These are phyloP conservation scores for Gynochthodes officinalis DNA, from an alignment of 257 asterid genomes.

Conservation along the genomic window DNA sequence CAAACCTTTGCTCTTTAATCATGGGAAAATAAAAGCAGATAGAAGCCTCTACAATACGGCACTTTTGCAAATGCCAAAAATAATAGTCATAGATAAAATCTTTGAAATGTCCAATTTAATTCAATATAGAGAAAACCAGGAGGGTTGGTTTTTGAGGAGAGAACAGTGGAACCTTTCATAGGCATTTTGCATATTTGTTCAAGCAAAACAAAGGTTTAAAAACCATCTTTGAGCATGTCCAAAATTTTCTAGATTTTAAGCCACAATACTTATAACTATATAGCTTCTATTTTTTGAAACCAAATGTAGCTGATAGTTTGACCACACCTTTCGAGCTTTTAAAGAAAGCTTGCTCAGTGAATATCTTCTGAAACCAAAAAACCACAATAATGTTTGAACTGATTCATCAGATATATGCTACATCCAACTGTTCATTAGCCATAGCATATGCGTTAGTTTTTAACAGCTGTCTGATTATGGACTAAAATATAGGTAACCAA, in stretches of 20 bases:
- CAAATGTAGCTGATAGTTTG: background rate
- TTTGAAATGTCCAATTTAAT: background rate
- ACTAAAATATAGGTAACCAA: background rate
- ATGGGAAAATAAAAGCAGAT: background rate
- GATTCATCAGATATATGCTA: background rate
- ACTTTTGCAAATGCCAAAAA: background rate
- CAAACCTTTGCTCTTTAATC: too few species aligned
- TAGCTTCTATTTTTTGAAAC: background rate
- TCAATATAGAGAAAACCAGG: too few species aligned
- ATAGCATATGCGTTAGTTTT: too few species aligned
- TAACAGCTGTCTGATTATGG: background rate
- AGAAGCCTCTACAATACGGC: background rate
- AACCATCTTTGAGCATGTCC: background rate
- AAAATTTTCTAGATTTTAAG: background rate
- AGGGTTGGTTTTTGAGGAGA: too few species aligned
- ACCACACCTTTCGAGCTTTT: background rate
- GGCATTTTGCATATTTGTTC: background rate
- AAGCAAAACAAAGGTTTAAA: background rate
- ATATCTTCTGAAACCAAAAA: background rate
- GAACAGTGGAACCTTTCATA: background rate
- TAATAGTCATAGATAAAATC: background rate
- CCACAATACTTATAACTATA: background rate
- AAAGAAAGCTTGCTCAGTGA: background rate
- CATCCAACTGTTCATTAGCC: background rate
- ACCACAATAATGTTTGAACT: background rate